A percentile compares a stretch with the other conserved stretches of the same genome.
Evolutionary conservation across 2,329 filamentous ascomycete genomes (phyloP).

Genomic region (Cryphonectria carpinicola): DNA sequence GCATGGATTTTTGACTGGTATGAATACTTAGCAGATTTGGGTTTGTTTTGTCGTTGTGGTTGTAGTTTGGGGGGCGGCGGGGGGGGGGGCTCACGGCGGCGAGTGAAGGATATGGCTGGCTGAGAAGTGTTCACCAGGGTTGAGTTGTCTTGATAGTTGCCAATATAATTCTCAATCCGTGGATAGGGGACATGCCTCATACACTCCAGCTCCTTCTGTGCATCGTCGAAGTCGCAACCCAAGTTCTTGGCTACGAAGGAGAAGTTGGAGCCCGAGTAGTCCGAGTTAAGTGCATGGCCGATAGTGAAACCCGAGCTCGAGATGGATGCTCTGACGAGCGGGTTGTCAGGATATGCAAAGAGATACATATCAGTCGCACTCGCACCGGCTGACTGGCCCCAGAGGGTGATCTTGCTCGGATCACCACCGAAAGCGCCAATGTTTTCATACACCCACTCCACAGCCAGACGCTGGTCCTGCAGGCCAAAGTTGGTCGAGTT

Average conservation of each 20-base stretch:
- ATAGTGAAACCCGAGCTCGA: constrained; percentile 30
- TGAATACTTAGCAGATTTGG: too few species aligned
- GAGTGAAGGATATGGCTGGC: constrained; percentile 15
- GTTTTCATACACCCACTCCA: constrained; percentile 45
- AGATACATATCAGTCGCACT: constrained; percentile 33
- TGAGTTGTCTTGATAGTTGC: constrained; percentile 33
- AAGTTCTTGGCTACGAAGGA: constrained; percentile 37
- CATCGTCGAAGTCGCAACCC: constrained; percentile 35
- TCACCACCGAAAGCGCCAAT: constrained; percentile 47
- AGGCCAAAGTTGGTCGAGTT: constrained; percentile 26
- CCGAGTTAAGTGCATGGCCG: constrained; percentile 22
- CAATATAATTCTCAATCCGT: constrained; percentile 36
- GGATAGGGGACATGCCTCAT: constrained; percentile 36
- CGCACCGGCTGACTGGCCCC: constrained; percentile 35
- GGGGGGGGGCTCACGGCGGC: constrained; percentile 12
- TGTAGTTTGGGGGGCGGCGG: too few species aligned
- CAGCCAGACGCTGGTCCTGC: constrained; percentile 30
- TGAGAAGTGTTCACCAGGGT: constrained; percentile 14
- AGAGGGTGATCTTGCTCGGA: constrained; percentile 41
- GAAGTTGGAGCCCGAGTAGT: constrained; percentile 34
- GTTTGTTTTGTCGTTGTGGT: too few species aligned
- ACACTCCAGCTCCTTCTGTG: constrained; percentile 35
- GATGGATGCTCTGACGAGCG: constrained; percentile 30
- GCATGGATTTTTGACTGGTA: too few species aligned
- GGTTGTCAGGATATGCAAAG: constrained; percentile 35